Conservation (phyloP, 2,329 filamentous ascomycete species). For the Zopfia rhizophila region DNA sequence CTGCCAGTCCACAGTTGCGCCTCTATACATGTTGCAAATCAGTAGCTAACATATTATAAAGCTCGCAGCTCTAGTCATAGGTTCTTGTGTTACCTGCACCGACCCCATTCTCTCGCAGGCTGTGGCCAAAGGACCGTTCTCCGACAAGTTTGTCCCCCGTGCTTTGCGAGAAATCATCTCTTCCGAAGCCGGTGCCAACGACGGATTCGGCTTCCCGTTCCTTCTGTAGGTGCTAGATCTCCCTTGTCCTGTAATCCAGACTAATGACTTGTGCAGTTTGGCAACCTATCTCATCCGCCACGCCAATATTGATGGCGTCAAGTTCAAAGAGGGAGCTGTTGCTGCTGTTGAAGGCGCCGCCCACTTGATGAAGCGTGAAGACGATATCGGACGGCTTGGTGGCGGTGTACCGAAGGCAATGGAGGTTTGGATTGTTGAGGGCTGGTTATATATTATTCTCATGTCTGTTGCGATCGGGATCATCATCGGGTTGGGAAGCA, state of each 20-base stretch:
- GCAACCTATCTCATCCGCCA: slow-evolving; percentile 68
- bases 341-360: slow-evolving; percentile 5
- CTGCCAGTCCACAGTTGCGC: too few relatives aligned
- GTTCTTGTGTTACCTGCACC: slow-evolving; percentile 69
- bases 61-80: slow-evolving; percentile 64
- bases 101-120: slow-evolving; percentile 72
- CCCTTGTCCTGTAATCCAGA: too few relatives aligned
- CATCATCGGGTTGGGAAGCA: slow-evolving; percentile 60
- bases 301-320: slow-evolving; percentile 49
- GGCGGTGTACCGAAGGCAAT: slow-evolving; percentile 64
- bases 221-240: slow-evolving; percentile 62
- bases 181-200: slow-evolving; percentile 70
- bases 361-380: slow-evolving; percentile 26
- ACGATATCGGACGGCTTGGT: slow-evolving; percentile 63
- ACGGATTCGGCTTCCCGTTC: slow-evolving; percentile 71
- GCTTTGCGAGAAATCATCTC: slow-evolving; percentile 70
- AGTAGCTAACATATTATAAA: too few relatives aligned
- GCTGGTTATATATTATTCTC: slow-evolving; percentile 68
- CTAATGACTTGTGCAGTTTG: slow-evolving; percentile 39
- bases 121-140: slow-evolving; percentile 70
- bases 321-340: slow-evolving; percentile 31
- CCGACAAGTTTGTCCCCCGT: slow-evolving; percentile 69
- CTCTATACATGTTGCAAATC: too few relatives aligned
- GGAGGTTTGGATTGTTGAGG: slow-evolving; percentile 69
- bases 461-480: slow-evolving; percentile 64